A percentile compares a stretch with the other conserved stretches of the same genome.
Conservation (phyloP, 345 rosid genomes). For the Arabis hirsuta region DNA sequence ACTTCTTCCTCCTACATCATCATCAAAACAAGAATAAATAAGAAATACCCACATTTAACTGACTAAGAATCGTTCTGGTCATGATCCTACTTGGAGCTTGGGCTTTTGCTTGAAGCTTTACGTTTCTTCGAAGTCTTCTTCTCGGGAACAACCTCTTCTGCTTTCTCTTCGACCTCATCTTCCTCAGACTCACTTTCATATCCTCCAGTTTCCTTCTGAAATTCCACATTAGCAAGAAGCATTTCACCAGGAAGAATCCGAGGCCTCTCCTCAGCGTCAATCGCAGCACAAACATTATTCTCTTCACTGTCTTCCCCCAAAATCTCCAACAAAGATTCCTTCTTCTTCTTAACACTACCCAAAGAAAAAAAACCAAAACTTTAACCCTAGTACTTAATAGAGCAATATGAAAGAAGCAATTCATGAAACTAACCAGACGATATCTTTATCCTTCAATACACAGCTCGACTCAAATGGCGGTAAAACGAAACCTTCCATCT, state of each 20-base stretch:
- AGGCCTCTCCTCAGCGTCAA: conserved; percentile 49
- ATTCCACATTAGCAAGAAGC: conserved; percentile 73
- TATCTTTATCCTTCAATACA: conserved; percentile 78
- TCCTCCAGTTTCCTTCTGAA: conserved; percentile 65
- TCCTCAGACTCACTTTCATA: conserved; percentile 69
- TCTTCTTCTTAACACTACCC: conserved; percentile 70
- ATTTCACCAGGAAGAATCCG: conserved; percentile 42
- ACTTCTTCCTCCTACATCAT: conserved; percentile 69
- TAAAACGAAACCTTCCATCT: conserved; percentile 94
- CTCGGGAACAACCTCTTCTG: conserved; percentile 45
- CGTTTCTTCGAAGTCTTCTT: conserved; percentile 65
- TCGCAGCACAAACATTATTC: conserved; percentile 44
- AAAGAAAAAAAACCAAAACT: conserved; percentile 8
- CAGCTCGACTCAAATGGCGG: conserved; percentile 83
- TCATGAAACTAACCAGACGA: conserved; percentile 61
- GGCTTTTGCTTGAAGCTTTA: conserved; percentile 62
- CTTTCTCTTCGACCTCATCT: conserved; percentile 42
- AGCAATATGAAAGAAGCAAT: not conserved
- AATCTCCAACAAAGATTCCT: conserved; percentile 41
- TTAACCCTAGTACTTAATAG: not conserved
- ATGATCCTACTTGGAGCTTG: conserved; percentile 64
- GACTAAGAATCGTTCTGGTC: not conserved
- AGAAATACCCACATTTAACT: conserved; percentile 9
- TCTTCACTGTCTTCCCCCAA: conserved; percentile 40
- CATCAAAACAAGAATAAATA: conserved; percentile 23